These are phyloP conservation scores for Aspergillus taichungensis DNA, from an alignment of 495 filamentous ascomycete species.

Conservation along the genomic window DNA sequence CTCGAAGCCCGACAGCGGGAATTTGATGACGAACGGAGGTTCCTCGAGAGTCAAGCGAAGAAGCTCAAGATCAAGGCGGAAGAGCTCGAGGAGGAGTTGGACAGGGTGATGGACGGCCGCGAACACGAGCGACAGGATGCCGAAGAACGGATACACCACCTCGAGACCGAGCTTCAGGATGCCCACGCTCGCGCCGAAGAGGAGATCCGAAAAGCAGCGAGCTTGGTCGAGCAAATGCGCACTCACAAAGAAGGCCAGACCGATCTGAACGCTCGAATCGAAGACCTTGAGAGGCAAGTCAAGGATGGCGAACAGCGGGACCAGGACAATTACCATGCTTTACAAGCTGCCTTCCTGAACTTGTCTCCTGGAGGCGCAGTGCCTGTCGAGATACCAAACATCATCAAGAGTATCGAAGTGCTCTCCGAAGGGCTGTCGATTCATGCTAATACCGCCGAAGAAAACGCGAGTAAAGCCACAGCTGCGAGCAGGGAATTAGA, in stretches of 20 bases:
- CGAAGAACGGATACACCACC: constrained; percentile 57
- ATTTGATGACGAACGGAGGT: constrained; percentile 74
- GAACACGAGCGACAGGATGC: constrained; percentile 65
- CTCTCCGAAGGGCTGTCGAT: constrained; percentile 48
- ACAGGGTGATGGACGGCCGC: constrained; percentile 69
- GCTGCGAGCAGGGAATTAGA: constrained; percentile 42
- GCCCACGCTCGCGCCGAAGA: constrained; percentile 47
- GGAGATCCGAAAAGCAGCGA: constrained; percentile 47
- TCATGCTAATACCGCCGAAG: constrained; percentile 33
- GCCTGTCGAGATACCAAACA: constrained; percentile 47
- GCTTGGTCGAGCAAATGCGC: constrained; percentile 46
- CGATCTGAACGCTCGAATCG: constrained; percentile 35
- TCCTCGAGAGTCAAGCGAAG: constrained; percentile 68
- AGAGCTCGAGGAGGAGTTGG: constrained; percentile 82
- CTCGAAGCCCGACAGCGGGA: constrained; percentile 86
- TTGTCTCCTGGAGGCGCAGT: constrained; percentile 47
- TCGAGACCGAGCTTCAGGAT: constrained; percentile 62
- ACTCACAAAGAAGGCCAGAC: constrained; percentile 42
- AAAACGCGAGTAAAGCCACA: constrained; percentile 24
- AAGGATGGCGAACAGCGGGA: constrained; percentile 42
- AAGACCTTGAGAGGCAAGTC: constrained; percentile 39
- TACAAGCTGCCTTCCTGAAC: constrained; percentile 54
- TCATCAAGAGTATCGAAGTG: constrained; percentile 56
- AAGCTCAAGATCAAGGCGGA: constrained; percentile 68
- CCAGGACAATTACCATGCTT: constrained; percentile 40